These are phyloP conservation scores for Corymbia citriodora DNA, from an alignment of 441 rosid genomes.

Conservation along the genomic window DNA sequence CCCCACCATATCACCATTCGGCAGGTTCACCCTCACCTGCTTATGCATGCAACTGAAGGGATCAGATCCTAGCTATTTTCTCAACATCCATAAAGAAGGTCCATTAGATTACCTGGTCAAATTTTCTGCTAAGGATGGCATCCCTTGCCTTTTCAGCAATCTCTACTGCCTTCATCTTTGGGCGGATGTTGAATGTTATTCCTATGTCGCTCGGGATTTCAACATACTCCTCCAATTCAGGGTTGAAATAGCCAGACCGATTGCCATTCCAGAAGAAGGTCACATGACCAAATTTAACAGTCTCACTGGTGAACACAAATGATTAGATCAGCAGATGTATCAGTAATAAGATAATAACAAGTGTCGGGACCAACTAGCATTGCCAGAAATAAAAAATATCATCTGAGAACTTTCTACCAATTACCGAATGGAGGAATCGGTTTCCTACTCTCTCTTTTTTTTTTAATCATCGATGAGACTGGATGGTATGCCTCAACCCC, in stretches of 20 bases:
- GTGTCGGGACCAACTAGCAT: neutral
- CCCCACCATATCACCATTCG: slow-evolving; percentile 98
- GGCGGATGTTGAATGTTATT: slow-evolving; percentile 82
- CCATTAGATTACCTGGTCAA: slow-evolving; percentile 58
- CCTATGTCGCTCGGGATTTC: slow-evolving; percentile 95
- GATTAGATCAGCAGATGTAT: neutral
- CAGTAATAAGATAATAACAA: neutral
- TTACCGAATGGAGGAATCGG: neutral
- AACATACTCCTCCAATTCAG: slow-evolving; percentile 73
- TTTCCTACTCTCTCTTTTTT: neutral
- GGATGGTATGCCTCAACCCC: neutral
- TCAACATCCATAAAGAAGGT: neutral
- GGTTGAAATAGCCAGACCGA: slow-evolving; percentile 85
- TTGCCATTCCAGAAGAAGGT: slow-evolving; percentile 99
- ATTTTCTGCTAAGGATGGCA: slow-evolving; percentile 79
- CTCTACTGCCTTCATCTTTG: slow-evolving; percentile 91
- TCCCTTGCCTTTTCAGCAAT: slow-evolving; percentile 89
- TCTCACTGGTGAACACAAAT: slow-evolving; percentile 46
- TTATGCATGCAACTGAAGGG: neutral
- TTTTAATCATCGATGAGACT: neutral
- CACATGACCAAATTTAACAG: slow-evolving; percentile 98
- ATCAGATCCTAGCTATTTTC: neutral
- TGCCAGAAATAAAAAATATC: neutral
- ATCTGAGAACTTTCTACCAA: neutral
- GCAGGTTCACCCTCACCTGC: slow-evolving; percentile 95